Conservation (phyloP, 169 alveolate genomes). For the Sarcocystis neurona region DNA sequence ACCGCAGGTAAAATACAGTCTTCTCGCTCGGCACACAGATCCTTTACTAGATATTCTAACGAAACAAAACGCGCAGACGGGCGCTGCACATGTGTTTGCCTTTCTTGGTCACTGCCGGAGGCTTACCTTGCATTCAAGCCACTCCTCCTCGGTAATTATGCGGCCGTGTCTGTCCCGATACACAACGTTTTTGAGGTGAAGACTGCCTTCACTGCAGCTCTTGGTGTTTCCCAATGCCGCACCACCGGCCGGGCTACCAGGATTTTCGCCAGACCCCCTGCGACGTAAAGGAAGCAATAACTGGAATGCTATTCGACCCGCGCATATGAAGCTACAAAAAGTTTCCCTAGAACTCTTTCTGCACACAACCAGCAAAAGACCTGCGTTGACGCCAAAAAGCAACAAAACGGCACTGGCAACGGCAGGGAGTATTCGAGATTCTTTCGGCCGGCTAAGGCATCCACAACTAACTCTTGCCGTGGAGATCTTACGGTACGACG, state of each 20-base stretch:
- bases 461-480: too few species aligned
- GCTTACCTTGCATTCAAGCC: slow-evolving; percentile 60
- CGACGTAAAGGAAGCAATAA: background rate
- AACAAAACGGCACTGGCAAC: too few species aligned
- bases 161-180: slow-evolving; percentile 64
- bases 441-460: too few species aligned
- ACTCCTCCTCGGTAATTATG: slow-evolving; percentile 59
- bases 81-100: background rate
- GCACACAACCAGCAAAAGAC: background rate
- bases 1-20: too few species aligned
- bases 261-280: background rate
- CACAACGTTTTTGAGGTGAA: slow-evolving; percentile 23
- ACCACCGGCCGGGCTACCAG: background rate
- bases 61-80: too few species aligned
- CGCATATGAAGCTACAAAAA: background rate
- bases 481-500: too few species aligned
- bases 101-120: background rate
- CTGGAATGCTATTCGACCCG: background rate
- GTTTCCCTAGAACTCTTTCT: background rate
- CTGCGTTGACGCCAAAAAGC: too few species aligned
- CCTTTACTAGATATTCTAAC: too few species aligned
- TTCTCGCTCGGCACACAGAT: too few species aligned
- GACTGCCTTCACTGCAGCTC: background rate
- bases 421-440: too few species aligned
- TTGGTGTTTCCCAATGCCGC: background rate